phyloP scores from a whole-genome alignment of 306 rosid genomes.

The Pterocarpus santalinus region DNA sequence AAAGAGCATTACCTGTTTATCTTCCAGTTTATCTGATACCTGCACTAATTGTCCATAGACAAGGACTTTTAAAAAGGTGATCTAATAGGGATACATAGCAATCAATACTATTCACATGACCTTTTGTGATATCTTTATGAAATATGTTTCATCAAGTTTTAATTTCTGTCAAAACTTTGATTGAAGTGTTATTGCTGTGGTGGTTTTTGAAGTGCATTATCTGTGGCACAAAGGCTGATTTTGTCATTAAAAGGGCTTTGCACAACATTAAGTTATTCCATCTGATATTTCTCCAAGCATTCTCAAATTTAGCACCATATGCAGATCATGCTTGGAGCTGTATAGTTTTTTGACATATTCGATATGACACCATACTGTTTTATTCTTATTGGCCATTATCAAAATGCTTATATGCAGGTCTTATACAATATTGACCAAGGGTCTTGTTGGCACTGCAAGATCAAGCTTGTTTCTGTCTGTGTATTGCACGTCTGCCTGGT shows the following conservation, averaged over 20 bases:
- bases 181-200: conserved; percentile 6
- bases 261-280: conserved; percentile 36
- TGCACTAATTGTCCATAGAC: conserved; percentile 91
- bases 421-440: conserved; percentile 70
- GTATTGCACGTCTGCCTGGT: conserved; percentile 96
- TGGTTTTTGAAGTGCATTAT: conserved; percentile 30
- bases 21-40: conserved; percentile 95
- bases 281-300: conserved; percentile 35
- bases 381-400: conserved; percentile 30
- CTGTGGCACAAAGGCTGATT: conserved; percentile 15
- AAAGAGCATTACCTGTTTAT: conserved; percentile 94
- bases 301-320: conserved; percentile 30
- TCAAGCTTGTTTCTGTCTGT: conserved; percentile 95
- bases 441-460: conserved; percentile 90
- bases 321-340: conserved; percentile 26
- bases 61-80: conserved; percentile 86
- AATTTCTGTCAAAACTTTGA: background rate
- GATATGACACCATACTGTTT: conserved; percentile 19
- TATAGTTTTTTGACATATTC: background rate
- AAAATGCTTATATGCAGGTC: conserved; percentile 68
- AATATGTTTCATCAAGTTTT: conserved; percentile 10
- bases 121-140: conserved; percentile 8
- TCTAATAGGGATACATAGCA: conserved; percentile 28
- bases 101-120: conserved; percentile 30
- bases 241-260: conserved; percentile 28